A percentile compares a stretch with the other conserved stretches of the same genome.
Conservation (phyloP, 441 rosid species). For the Gossypium gossypioides region DNA sequence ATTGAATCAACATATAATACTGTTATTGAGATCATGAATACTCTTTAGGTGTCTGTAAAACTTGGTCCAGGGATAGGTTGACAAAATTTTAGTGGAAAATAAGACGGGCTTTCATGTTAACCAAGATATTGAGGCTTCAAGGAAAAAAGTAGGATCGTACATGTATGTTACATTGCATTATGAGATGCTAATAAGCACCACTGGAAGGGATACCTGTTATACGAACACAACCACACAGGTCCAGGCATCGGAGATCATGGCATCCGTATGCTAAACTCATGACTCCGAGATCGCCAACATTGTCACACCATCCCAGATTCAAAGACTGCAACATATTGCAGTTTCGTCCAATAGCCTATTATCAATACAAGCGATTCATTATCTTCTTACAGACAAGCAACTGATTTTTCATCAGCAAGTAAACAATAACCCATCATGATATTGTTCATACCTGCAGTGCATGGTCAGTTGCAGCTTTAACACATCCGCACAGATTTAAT, state of each 20-base stretch:
- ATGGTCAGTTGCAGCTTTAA: conserved; percentile 59
- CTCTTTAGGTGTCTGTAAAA: not conserved
- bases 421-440: not conserved
- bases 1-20: not conserved
- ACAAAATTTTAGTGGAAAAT: too few species aligned
- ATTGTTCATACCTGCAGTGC: conserved; percentile 56
- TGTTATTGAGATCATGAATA: not conserved
- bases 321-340: conserved; percentile 60
- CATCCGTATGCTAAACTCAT: conserved; percentile 80
- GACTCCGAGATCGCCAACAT: conserved; percentile 82
- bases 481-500: conserved; percentile 87
- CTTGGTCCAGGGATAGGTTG: not conserved
- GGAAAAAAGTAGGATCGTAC: not conserved
- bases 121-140: not conserved
- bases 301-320: conserved; percentile 93
- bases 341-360: conserved; percentile 76
- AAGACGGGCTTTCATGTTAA: too few species aligned
- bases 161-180: not conserved
- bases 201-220: conserved; percentile 55
- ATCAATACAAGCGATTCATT: not conserved
- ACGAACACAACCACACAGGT: conserved; percentile 68
- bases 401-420: not conserved
- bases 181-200: not conserved
- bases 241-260: conserved; percentile 70
- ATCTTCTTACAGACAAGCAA: not conserved